Percentiles rank a stretch among this genome's conserved stretches.
Evolutionary conservation across 108 stramenopile genomes (phyloP).

Genomic region (Parietichytrium sp.): DNA sequence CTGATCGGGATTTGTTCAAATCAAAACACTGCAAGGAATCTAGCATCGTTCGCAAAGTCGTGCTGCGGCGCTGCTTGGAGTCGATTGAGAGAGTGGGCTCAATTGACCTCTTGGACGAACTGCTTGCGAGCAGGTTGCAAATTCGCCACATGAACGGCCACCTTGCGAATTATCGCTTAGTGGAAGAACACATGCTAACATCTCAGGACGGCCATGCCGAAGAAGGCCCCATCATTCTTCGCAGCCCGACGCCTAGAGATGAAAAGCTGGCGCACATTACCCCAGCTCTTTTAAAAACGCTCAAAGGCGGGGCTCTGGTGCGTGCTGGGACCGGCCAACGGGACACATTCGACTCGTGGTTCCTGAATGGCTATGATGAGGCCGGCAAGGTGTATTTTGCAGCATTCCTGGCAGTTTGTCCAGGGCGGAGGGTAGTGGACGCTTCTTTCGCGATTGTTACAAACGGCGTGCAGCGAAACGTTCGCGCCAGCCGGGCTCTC

Average conservation of each 20-base stretch:
- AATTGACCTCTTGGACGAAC: not conserved
- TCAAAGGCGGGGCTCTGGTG: not conserved
- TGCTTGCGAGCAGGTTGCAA: not conserved
- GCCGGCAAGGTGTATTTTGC: conserved; percentile 14
- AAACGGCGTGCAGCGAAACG: conserved; percentile 8
- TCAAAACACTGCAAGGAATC: not conserved
- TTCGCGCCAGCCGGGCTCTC: not conserved
- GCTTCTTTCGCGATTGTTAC: not conserved
- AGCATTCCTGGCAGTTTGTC: not conserved
- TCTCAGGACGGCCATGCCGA: not conserved
- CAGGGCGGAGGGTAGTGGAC: not conserved
- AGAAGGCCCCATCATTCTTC: conserved; percentile 16
- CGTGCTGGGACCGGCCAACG: not conserved
- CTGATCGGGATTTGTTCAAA: not conserved
- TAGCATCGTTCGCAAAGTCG: not conserved
- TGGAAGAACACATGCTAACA: conserved; percentile 11
- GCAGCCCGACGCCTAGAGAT: not conserved
- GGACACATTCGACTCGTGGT: not conserved
- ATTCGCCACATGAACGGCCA: not conserved
- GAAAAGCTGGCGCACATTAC: not conserved
- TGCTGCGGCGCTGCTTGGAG: not conserved
- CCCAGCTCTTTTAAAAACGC: not conserved
- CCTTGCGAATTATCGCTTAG: not conserved
- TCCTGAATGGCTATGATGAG: conserved; percentile 1
- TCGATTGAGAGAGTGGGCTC: not conserved